Conservation (phyloP, 169 alveolate species). For the Plasmodium ovale region DNA sequence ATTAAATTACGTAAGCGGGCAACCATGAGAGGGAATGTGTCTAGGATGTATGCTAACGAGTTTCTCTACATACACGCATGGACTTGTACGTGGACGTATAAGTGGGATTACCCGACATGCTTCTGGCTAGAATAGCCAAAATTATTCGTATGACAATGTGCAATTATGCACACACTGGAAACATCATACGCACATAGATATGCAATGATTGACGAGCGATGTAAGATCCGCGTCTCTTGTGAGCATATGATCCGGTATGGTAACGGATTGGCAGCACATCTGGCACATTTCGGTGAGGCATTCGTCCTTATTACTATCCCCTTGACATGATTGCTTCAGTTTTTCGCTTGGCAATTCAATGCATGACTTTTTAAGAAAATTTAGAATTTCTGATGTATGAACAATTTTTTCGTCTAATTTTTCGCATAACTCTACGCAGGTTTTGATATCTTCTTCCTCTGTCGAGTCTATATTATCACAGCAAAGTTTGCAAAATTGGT, state of each 20-base stretch:
- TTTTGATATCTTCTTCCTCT: constrained; percentile 37
- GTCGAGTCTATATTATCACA: constrained; percentile 44
- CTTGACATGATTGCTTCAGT: constrained; percentile 38
- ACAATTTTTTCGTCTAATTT: constrained; percentile 47
- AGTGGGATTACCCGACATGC: too few relatives aligned
- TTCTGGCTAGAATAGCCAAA: too few relatives aligned
- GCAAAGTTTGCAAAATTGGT: constrained; percentile 56
- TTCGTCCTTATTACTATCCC: constrained; percentile 42
- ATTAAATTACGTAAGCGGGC: too few relatives aligned
- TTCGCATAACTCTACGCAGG: constrained; percentile 45
- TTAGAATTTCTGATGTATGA: constrained; percentile 59
- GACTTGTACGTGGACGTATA: too few relatives aligned
- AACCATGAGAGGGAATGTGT: too few relatives aligned
- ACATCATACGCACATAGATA: constrained; percentile 41
- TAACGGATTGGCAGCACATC: constrained; percentile 75
- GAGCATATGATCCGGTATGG: constrained; percentile 39
- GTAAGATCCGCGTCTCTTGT: constrained; percentile 11
- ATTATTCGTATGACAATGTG: too few relatives aligned
- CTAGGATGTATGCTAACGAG: too few relatives aligned
- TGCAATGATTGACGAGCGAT: constrained; percentile 54
- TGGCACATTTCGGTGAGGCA: constrained; percentile 72
- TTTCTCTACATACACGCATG: too few relatives aligned
- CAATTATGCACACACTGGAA: too few relatives aligned
- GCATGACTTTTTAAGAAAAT: constrained; percentile 70
- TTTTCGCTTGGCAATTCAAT: constrained; percentile 52